phyloP scores from a whole-genome alignment of 345 rosid species.

The Boechera retrofracta region DNA sequence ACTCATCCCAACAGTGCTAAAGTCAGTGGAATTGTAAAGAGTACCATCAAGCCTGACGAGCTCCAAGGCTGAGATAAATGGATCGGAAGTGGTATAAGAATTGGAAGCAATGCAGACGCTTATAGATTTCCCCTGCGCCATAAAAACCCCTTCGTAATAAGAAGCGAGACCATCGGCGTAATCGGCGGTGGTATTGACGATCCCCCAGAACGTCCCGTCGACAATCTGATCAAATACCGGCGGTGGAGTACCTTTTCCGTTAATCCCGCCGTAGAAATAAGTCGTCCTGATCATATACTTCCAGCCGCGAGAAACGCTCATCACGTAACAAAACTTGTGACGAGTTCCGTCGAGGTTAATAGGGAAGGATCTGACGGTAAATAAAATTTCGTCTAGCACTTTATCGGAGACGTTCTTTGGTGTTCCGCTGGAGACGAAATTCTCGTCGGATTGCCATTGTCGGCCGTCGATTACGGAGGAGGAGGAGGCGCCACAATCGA shows the following conservation, averaged over 20 bases:
- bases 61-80: constrained; percentile 90
- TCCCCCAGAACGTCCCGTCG: constrained; percentile 83
- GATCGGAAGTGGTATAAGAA: constrained; percentile 72
- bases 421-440: constrained; percentile 55
- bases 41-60: constrained; percentile 62
- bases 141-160: constrained; percentile 80
- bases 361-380: constrained; percentile 89
- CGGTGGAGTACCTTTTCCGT: constrained; percentile 56
- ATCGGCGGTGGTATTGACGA: constrained; percentile 79
- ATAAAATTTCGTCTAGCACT: constrained; percentile 47
- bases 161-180: constrained; percentile 57
- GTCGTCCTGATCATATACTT: constrained; percentile 74
- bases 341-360: constrained; percentile 39
- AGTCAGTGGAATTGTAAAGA: constrained; percentile 75
- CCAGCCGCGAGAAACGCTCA: constrained; percentile 58
- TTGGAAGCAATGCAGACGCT: constrained; percentile 77
- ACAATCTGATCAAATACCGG: constrained; percentile 93
- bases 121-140: constrained; percentile 73
- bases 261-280: constrained; percentile 84
- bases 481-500: constrained; percentile 72
- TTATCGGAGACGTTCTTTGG: constrained; percentile 50
- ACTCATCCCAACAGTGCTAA: constrained; percentile 51
- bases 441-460: constrained; percentile 66
- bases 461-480: constrained; percentile 52
- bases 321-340: constrained; percentile 72